Percentiles rank a stretch among this genome's conserved stretches.
phyloP scores from a whole-genome alignment of 2,329 filamentous ascomycete genomes.

The Ophiostoma pallidulum region DNA sequence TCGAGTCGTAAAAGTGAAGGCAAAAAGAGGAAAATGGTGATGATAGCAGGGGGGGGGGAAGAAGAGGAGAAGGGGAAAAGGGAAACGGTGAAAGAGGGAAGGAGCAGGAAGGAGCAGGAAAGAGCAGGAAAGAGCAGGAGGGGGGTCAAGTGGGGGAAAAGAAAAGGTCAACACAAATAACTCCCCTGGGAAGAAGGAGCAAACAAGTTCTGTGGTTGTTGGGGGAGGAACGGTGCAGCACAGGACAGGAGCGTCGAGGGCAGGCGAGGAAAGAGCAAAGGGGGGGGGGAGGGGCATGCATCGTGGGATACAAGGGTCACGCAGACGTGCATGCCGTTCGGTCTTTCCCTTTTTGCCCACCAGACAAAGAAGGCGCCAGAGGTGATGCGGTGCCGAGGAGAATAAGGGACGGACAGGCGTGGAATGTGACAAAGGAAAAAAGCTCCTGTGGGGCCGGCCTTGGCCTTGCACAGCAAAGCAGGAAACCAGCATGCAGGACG shows the following conservation, averaged over 20 bases:
- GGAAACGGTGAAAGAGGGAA: neutral
- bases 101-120: constrained; percentile 20
- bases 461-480: no score
- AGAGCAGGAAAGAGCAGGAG: constrained; percentile 24
- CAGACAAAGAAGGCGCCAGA: no score
- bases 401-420: constrained; percentile 19
- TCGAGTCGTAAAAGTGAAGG: neutral
- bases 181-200: no score
- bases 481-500: neutral
- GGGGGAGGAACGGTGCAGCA: neutral
- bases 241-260: neutral
- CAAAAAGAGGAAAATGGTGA: neutral
- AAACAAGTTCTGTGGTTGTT: no score
- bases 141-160: constrained; percentile 19
- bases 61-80: neutral
- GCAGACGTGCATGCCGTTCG: neutral
- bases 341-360: no score
- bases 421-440: neutral
- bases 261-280: constrained; percentile 3
- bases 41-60: constrained; percentile 18
- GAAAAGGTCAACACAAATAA: constrained; percentile 1
- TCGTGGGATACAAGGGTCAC: neutral
- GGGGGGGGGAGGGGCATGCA: no score
- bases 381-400: neutral
- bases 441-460: constrained; percentile 2